Base-by-base conservation (phyloP, 78 protist species). In the Bigelowiella natans region DNA sequence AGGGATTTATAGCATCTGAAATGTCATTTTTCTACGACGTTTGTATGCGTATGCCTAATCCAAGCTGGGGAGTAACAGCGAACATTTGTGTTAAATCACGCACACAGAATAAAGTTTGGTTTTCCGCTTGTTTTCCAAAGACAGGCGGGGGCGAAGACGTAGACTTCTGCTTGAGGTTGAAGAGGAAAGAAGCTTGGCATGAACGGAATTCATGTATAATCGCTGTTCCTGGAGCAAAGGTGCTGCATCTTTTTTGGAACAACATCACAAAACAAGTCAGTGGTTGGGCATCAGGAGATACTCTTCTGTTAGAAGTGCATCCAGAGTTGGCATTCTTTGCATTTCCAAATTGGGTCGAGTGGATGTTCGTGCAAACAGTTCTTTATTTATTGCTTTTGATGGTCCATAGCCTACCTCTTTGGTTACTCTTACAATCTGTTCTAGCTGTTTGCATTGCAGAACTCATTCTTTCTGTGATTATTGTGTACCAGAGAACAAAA, bases 61-160 rank as follows among this genome's bases (percentile, higher is more conserved):
- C 85, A 11, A 84, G 88, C 26, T 88, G 91, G 91, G 91, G 85
- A n/a, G 91, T 88, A 11, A 63, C 85, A 0, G 91, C 91, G 31
- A 88, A 88, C 63, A 1, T 88, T 28, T 40, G 86, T 51, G 37
- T 88, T 36, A 29, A 63, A 3, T 31, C 38, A 36, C 86, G 36
- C 38, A 31, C 86, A 63, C 36, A 0, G 37, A n/a, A n/a, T n/a
- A 34, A 2, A 29, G n/a, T 39, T n/a, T 39, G 3, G 29, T 88
- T 88, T 51, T 84, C 36, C 39, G 85, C 0, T 2, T 37, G 85
- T 1, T 88, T 63, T 51, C 83, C 85, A 0, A 51, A 51, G 83
- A 51, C 83, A 39, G 90, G 90, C 0, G 90, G 90, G 1, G 90
- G 90, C 1, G 90, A 88, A 39, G 90, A 88, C 84, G 38, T 88